A percentile compares a stretch with the other conserved stretches of the same genome.
phyloP scores from a whole-genome alignment of 768 basidiomycete genomes.

The Crepidotus variabilis region DNA sequence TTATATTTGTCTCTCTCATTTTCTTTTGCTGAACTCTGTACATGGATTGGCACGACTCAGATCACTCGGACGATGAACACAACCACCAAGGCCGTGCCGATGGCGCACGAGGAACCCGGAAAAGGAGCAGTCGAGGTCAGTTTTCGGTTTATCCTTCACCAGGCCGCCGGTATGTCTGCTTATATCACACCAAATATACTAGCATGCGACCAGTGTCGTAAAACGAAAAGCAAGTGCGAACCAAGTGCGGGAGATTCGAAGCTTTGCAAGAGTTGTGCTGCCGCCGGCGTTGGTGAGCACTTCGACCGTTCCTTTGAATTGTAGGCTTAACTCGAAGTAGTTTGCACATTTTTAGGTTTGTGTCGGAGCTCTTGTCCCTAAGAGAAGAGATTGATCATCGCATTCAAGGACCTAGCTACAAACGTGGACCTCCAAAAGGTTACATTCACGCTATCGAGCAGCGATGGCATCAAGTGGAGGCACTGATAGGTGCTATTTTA shows the following conservation, averaged over 20 bases:
- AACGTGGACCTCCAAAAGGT: constrained; percentile 83
- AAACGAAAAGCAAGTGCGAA: constrained; percentile 87
- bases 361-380: background rate
- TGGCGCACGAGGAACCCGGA: constrained; percentile 42
- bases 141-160: background rate
- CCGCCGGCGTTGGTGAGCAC: constrained; percentile 48
- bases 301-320: background rate
- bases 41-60: constrained; percentile 61
- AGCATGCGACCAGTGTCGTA: constrained; percentile 88
- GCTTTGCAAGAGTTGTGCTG: constrained; percentile 61
- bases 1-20: constrained; percentile 12
- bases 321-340: constrained; percentile 28
- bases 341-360: constrained; percentile 64
- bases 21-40: background rate
- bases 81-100: constrained; percentile 18
- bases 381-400: background rate
- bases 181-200: constrained; percentile 9
- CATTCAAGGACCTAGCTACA: constrained; percentile 65
- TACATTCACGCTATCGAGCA: constrained; percentile 94
- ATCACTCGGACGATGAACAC: constrained; percentile 55
- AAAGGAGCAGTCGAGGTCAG: constrained; percentile 62
- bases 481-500: constrained; percentile 78
- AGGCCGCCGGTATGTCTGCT: constrained; percentile 1
- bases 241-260: constrained; percentile 41
- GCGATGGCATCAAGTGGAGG: constrained; percentile 89